Base-by-base conservation (phyloP, 108 stramenopile species). In the Skeletonema tropicum region DNA sequence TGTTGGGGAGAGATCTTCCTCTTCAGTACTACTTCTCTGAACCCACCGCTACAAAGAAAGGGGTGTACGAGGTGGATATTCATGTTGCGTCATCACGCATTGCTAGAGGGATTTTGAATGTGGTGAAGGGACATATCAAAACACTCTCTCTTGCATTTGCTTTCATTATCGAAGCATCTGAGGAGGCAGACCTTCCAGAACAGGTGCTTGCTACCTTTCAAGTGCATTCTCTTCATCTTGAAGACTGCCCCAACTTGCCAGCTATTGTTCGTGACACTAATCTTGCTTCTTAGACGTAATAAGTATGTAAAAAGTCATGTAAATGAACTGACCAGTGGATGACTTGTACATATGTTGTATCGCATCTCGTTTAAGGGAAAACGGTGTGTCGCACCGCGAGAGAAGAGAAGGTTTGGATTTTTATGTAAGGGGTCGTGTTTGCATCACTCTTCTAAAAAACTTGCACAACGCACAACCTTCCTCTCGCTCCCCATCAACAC, bases 31-130 rank as follows among this genome's bases (percentile, higher is more conserved):
- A 85, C 55, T 96, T 96, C 70, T 70, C 68, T n/a, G 69, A 77
- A 33, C 87, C 87, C 3, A 76, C 65, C n/a, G 71, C 62, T 13
- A 65, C 65, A 30, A 79, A 66, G 60, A 92, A 90, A 71, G 91
- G 84, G 13, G 73, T 92, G 5, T 92, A 92, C 71, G 96, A 97
- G 76, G 94, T 97, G 1, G 92, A 94, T 82, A 85, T 94, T 13
- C 90, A 92, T 31, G 89, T 97, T 11, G 85, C 92, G 41, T 90
- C 90, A 9, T 91, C 90, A 32, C 80, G 83, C 35, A 86, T 94
- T 72, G 96, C 94, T 46, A 92, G 93, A 70, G 93, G 93, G 13
- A 95, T 97, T 63, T 75, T 97, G 69, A 92, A 86, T 76, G 91
- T 97, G 9, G 96, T 97, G 33, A 92, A 90, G 77, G 88, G 92